Evolutionary conservation across 169 alveolate species (phyloP), one percentile per base, ranked within the genome.

Genomic region (Eimeria nieschulzi): DNA sequence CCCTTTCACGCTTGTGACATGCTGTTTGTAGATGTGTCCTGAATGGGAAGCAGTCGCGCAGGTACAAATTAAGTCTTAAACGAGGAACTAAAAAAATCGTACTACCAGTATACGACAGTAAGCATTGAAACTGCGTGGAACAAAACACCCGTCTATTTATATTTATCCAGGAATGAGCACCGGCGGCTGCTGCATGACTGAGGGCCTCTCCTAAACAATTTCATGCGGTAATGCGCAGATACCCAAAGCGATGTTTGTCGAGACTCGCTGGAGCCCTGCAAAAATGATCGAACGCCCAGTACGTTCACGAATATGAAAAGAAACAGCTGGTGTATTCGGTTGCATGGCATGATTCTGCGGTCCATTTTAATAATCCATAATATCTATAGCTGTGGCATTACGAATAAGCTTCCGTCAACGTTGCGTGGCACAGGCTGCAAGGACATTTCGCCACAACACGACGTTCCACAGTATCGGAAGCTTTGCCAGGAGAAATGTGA

Each of bases 241-340:
- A 82, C 90, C 59, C 78, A 59, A 61, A 63, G 64, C 8, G 90
- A 82, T 61, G 78, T 8, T 9, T 82, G 90, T 51, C 90, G 76
- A 39, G 64, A 82, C 76, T 19, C 78, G 9, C 76, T 82, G 46
- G 78, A 25, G 55, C 64, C 90, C 13, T 82, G 90, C 78, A 82
- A 76, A 33, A 19, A 82, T 63, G 90, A 82, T 39, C 90, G 90
- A 82, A 59, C 23, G 10, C 90, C 90, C 7, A 82, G 90, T 82
- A 82, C n/a, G 90, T 39, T 19, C 61, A 7, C 9, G 0, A 19
- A 15, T 82, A n/a, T 33, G n/a, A 25, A 33, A 19, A 53, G 54
- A 23, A 23, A 8, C 73, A 25, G 73, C 56, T 51, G 39, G 64
- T 19, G 54, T 12, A 6, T 21, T 63, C 9, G 23, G 23, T 59